Conservation (phyloP, 148 eudicot genomes). For the Rhododendron kiyosumense region DNA sequence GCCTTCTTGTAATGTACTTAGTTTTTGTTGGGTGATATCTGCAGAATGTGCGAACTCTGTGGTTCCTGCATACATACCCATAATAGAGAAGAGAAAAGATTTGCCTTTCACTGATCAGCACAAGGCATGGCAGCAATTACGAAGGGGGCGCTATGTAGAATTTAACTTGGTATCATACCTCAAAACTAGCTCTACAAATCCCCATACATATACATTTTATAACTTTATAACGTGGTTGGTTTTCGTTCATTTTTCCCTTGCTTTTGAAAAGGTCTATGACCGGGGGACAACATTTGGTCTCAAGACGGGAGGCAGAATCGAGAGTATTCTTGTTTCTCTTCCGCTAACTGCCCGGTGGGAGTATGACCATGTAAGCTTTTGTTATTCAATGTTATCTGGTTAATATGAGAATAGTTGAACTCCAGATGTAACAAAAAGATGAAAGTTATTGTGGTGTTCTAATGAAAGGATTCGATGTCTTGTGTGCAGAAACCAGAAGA, state of each 20-base stretch:
- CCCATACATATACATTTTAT: not conserved
- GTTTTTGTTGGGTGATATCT: slow-evolving; percentile 2
- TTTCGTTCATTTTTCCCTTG: not conserved
- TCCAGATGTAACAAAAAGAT: not conserved
- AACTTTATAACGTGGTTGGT: not conserved
- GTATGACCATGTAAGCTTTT: slow-evolving; percentile 80
- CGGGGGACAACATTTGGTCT: slow-evolving; percentile 97
- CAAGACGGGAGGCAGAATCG: slow-evolving; percentile 95
- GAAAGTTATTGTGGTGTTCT: not conserved
- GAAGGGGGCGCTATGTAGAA: slow-evolving; percentile 94
- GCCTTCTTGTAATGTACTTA: not conserved
- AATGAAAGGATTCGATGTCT: not conserved
- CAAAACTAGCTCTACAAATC: not conserved
- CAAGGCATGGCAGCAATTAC: slow-evolving; percentile 95
- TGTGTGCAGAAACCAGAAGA: slow-evolving; percentile 72
- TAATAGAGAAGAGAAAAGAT: slow-evolving; percentile 85
- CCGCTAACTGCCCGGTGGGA: slow-evolving; percentile 95
- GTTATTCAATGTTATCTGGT: not conserved
- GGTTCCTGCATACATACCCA: slow-evolving; percentile 84
- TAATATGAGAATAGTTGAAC: not conserved
- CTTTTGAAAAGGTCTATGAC: slow-evolving; percentile 62
- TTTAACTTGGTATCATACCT: slow-evolving; percentile 67
- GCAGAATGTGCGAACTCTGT: slow-evolving; percentile 97
- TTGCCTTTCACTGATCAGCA: slow-evolving; percentile 76
- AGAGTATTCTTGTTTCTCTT: slow-evolving; percentile 92